Base-by-base conservation (phyloP, 2,329 filamentous ascomycete genomes). In the Colletotrichum shisoi region DNA sequence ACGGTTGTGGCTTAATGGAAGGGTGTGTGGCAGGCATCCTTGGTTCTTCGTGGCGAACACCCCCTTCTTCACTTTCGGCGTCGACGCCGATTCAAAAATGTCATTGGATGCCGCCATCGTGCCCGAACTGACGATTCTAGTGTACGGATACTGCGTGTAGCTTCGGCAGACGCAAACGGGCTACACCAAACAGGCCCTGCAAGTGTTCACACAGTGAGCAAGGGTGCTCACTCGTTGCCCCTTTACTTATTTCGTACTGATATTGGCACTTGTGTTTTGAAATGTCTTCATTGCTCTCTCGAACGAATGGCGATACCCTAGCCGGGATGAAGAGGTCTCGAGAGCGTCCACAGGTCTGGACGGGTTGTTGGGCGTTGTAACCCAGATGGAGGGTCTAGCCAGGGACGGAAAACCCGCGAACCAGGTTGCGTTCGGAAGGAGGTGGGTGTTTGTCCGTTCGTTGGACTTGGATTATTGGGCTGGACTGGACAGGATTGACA, bases 381-480 rank as follows among this genome's bases (percentile, higher is more conserved):
- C 49, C 59, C 45, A 39, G n/a, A 46, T 37, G 24, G 48, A 37
- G 19, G 24, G 15, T 56, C 49, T 62, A 62, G 59, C 40, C 59
- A 27, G 6, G 7, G 27, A 56, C 27, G 34, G 9, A 34, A 62
- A 17, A n/a, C 48, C 59, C 59, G 44, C 39, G 19, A 21, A 45
- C 34, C 45, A 31, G 21, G 34, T 62, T 57, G 44, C 56, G 62
- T 27, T 37, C 45, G 4, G 37, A 46, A 27, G n/a, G 40, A n/a
- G 21, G n/a, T 27, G 11, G 31, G n/a, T 21, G 54, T 8, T n/a
- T 15, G 24, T 44, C n/a, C 12, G 24, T 5, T 27, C 17, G 27
- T 19, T 21, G 42, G n/a, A 34, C n/a, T 31, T 39, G 24, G 17
- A 34, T 13, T 51, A 34, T 13, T 51, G 1, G 24, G 13, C 24